phyloP scores from a whole-genome alignment of 108 stramenopile genomes.

The Discostella stelligeroides region DNA sequence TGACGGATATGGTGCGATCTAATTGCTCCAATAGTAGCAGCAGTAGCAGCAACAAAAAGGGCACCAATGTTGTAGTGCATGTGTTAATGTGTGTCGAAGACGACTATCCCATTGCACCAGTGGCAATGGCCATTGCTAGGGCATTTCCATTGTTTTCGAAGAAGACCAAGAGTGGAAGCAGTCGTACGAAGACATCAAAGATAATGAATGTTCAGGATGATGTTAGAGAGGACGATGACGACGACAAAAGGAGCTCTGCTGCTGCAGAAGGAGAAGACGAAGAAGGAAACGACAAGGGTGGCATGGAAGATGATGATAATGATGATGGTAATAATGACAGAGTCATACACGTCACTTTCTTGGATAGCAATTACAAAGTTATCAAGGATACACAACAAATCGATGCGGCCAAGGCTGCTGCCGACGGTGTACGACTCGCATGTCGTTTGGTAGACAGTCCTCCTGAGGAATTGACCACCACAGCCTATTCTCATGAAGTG shows the following conservation, averaged over 20 bases:
- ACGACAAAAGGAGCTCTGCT: slow-evolving; percentile 1
- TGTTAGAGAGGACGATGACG: slow-evolving; percentile 3
- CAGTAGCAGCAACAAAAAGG: background rate
- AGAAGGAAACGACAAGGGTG: slow-evolving; percentile 19
- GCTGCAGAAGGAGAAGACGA: too few relatives aligned
- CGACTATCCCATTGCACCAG: slow-evolving; percentile 25
- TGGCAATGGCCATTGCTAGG: slow-evolving; percentile 56
- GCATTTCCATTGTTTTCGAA: slow-evolving; percentile 65
- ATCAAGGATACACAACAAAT: slow-evolving; percentile 35
- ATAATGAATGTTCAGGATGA: slow-evolving; percentile 3
- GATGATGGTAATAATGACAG: slow-evolving; percentile 20
- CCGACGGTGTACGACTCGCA: slow-evolving; percentile 62
- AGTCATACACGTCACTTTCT: slow-evolving; percentile 33
- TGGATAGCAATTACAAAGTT: slow-evolving; percentile 33
- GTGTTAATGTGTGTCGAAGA: slow-evolving; percentile 40
- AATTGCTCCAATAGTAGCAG: background rate
- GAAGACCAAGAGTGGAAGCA: slow-evolving; percentile 47
- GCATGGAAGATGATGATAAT: slow-evolving; percentile 15
- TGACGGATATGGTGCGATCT: slow-evolving; percentile 55
- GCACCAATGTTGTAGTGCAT: slow-evolving; percentile 19
- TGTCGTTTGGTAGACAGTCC: slow-evolving; percentile 60
- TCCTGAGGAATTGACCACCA: slow-evolving; percentile 58
- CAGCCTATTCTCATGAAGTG: slow-evolving; percentile 50
- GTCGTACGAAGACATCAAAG: background rate
- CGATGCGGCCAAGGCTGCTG: slow-evolving; percentile 34